Evolutionary conservation across 1,284 basidiomycete species (phyloP), one percentile per base, ranked within the genome.

Genomic region (Puccinia horiana): DNA sequence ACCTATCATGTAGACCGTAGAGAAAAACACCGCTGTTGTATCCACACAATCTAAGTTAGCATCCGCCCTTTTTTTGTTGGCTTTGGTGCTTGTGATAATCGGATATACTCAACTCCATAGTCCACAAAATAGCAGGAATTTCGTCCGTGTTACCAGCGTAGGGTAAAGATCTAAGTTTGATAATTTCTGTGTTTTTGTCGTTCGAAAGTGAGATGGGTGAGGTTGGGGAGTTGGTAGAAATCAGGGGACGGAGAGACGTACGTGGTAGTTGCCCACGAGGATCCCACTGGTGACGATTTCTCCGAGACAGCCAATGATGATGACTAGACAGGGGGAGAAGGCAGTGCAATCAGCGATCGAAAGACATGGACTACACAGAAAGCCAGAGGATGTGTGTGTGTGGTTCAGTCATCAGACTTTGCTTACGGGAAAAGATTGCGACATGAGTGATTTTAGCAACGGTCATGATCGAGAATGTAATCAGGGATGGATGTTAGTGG

Each of bases 261-360:
- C 78, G 44, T 72, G 73, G n/a, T 58, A 80, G 12, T 73, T 40
- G 23, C 78, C 78, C 6, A 80, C 78, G 18, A 80, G 69, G 32
- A 80, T 61, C 5, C 78, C 78, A 63, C 78, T 80, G 37, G 78
- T 80, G 54, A 80, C 65, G 52, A 80, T 80, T 23, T 56, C 69
- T 37, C 65, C 76, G 35, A 79, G 8, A 70, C 76, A 69, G 3
- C 47, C 76, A 16, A 79, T 69, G 42, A 79, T 70, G 61, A 79
- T 52, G 26, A 79, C 76, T 79, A 18, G 32, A 37, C 23, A 29
- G 11, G 32, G 5, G 49, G 1, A 23, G n/a, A 37, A n/a, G 11
- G 6, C n/a, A 32, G 42, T 14, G 40, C 3, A 20, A 20, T 23
- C 35, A 44, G 20, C 49, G 54, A 26, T 26, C 49, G 32, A 29